Base-by-base conservation (phyloP, 495 filamentous ascomycete species). In the Tuber magnatum region DNA sequence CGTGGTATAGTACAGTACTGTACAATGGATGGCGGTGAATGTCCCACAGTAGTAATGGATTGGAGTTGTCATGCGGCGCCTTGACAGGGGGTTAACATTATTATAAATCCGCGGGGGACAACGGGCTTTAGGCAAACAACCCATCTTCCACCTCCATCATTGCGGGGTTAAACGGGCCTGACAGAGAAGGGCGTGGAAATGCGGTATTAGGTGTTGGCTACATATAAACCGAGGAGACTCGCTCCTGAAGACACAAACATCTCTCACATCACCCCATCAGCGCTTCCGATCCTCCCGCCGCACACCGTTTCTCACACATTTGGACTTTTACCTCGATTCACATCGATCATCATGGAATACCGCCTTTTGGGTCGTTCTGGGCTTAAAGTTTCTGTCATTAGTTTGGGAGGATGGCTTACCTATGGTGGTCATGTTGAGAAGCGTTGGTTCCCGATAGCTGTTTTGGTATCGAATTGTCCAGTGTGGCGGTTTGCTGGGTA, bases 341-440 rank as follows among this genome's bases (percentile, higher is more conserved):
- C 56, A 32, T 10, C 10, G 1, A 35, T 18, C 56, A 4, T 4
- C 80, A 94, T 93, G 91, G 86, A 90, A 46, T 93, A 92, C 84
- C 90, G 92, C 73, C 87, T 89, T 84, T 88, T 94, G 16, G 92
- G 92, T 79, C 88, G 88, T 38, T 92, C 91, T 20, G 91, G 92
- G 6, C 85, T 94, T 38, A 89, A 93, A 82, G 90, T 93, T 51
- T 93, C 91, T 2, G 88, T 89, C 24, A 90, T 94, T 74, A 89
- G 89, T 5, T 85, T 94, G 10, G 91, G 92, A 51, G 90, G 90
- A 61, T 92, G 90, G 90, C 87, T 93, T 68, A 94, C 92, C 0
- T 93, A 91, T 75, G 91, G 92, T 71, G 92, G 92, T 43, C 88
- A 92, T 83, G 89, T 93, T 71, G 90, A 90, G 51, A 86, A 89